These are phyloP conservation scores for Nemania serpens DNA, from an alignment of 2,329 filamentous ascomycete species.

Conservation along the genomic window DNA sequence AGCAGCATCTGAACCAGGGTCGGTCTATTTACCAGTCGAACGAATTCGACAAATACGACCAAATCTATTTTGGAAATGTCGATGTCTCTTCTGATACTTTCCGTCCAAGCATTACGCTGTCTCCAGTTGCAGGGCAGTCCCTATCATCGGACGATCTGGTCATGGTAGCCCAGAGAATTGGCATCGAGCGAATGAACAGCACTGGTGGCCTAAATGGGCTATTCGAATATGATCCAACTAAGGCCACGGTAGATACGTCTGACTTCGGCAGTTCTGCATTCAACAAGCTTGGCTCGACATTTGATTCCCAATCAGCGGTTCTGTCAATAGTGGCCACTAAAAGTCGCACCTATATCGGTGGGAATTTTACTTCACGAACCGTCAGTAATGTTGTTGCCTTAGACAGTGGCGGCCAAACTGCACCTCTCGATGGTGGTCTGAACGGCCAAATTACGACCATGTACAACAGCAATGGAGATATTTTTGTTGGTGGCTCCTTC, in stretches of 20 bases:
- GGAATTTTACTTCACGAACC: slow-evolving; percentile 75
- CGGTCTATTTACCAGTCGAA: slow-evolving; percentile 85
- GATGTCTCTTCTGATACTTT: slow-evolving; percentile 76
- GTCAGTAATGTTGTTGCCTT: slow-evolving; percentile 80
- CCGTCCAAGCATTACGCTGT: slow-evolving; percentile 78
- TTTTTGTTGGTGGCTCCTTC: slow-evolving; percentile 88
- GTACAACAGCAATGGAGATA: slow-evolving; percentile 64
- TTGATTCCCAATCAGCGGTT: slow-evolving; percentile 70
- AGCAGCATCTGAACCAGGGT: slow-evolving; percentile 53
- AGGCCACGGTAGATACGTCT: slow-evolving; percentile 59
- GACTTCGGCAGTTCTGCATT: slow-evolving; percentile 74
- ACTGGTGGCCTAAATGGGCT: slow-evolving; percentile 85
- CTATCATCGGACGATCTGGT: slow-evolving; percentile 62
- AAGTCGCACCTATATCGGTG: slow-evolving; percentile 74
- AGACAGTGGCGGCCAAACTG: slow-evolving; percentile 62
- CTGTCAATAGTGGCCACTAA: slow-evolving; percentile 68
- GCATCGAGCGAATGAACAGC: slow-evolving; percentile 74
- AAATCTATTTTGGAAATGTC: slow-evolving; percentile 83
- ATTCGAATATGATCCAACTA: slow-evolving; percentile 81
- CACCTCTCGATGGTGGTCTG: slow-evolving; percentile 72
- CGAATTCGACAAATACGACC: slow-evolving; percentile 94
- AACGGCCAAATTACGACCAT: slow-evolving; percentile 78
- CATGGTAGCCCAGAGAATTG: slow-evolving; percentile 87
- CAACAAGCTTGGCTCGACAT: slow-evolving; percentile 73
- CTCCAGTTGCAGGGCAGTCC: slow-evolving; percentile 67